Base-by-base conservation (phyloP, 2,329 filamentous ascomycete genomes). In the Aspergillus latus region DNA sequence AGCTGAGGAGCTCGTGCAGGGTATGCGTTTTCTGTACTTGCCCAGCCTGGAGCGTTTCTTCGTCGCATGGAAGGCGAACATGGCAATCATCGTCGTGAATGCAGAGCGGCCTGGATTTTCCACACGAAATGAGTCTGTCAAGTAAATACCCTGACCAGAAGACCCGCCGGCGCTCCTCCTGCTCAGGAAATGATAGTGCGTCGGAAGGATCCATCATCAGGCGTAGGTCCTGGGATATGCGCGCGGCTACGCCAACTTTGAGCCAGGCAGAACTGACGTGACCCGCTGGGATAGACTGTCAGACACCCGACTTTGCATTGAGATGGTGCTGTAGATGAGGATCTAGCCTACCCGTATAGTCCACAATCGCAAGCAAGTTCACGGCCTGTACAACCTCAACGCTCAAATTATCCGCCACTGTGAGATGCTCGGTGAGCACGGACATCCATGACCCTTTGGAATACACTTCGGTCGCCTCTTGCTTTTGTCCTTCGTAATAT, bases 141-240 rank as follows among this genome's bases (percentile, higher is more conserved):
- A 71, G 52, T 0, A 72, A 51, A 40, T 71, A 72, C 28, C 63
- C 59, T 1, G 69, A 71, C 68, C 69, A 72, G 45, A 70, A 71
- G 8, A 62, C 60, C 30, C 66, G 57, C 11, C 68, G 61, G 16
- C 59, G 59, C 42, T 71, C 68, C 47, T 71, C 69, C 43, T 70
- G 66, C 39, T 68, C 63, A 0, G 59, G 28, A 36, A 54, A 52
- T 8, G 66, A 51, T 1, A 66, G 47, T 36, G 59, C 59, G 7
- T 40, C 26, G 6, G 44, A 44, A 2, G 65, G 61, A 15, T 70
- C 67, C 3, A 45, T 57, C 62, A 67, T 68, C 7, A 70, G 70
- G 8, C 67, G 68, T 15, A 75, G 72, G 44, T 66, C 66, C 47
- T 72, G 69, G 5, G 89, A 92, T 70, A 84, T 94, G 40, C 90